These are phyloP conservation scores for Globisporangium paddicum DNA, from an alignment of 352 stramenopile genomes.

Conservation along the genomic window DNA sequence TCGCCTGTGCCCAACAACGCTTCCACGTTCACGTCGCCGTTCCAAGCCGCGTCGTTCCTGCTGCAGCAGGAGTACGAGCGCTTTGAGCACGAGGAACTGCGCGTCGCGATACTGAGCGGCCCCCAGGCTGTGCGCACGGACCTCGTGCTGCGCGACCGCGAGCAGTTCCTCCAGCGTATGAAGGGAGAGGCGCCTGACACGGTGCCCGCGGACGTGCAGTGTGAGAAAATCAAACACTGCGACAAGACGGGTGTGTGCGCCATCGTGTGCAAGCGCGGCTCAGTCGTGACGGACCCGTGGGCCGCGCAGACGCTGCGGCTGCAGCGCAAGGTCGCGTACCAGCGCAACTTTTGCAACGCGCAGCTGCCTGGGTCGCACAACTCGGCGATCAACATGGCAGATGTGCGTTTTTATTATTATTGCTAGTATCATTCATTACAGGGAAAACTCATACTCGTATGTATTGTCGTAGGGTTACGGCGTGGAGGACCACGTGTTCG, in stretches of 20 bases:
- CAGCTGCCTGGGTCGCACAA: conserved; percentile 61
- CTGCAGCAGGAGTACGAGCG: conserved; percentile 16
- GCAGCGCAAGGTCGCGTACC: conserved; percentile 43
- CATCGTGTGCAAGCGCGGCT: conserved; percentile 45
- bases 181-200: conserved; percentile 49
- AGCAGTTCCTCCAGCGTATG: conserved; percentile 30
- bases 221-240: conserved; percentile 44
- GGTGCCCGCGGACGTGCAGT: conserved; percentile 49
- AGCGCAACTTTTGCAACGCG: conserved; percentile 44
- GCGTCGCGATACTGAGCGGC: conserved; percentile 6
- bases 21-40: conserved; percentile 4
- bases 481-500: conserved; percentile 61
- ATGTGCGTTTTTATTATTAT: conserved; percentile 30
- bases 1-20: background rate
- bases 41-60: conserved; percentile 11
- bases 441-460: background rate
- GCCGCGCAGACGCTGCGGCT: conserved; percentile 26
- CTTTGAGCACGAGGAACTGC: conserved; percentile 14
- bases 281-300: conserved; percentile 38
- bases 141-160: conserved; percentile 13
- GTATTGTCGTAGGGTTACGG: conserved; percentile 41
- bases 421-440: background rate
- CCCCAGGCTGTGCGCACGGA: conserved; percentile 3
- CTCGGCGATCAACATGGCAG: conserved; percentile 51
- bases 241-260: conserved; percentile 47